Evolutionary conservation across 1,284 basidiomycete genomes (phyloP).

Genomic region (Tilletia caries): DNA sequence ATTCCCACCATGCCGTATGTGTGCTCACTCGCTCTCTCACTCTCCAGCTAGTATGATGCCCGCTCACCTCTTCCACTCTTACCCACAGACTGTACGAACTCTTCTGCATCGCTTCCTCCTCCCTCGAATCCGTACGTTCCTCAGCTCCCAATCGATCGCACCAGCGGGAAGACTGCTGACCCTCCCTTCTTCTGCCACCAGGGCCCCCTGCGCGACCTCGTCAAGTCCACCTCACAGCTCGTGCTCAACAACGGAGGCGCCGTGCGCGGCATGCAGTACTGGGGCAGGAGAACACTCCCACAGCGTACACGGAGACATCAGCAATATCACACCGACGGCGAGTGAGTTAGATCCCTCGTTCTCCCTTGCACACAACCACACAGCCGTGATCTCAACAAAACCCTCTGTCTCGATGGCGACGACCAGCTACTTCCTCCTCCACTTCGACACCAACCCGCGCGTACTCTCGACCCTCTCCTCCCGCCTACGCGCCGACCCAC

Average conservation of each 20-base stretch:
- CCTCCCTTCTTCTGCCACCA: constrained; percentile 49
- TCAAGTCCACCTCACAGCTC: constrained; percentile 69
- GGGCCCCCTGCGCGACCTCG: constrained; percentile 73
- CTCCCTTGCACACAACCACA: background rate
- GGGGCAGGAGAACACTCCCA: constrained; percentile 71
- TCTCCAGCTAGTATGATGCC: background rate
- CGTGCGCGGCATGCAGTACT: constrained; percentile 71
- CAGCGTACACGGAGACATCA: constrained; percentile 72
- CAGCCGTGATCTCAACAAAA: background rate
- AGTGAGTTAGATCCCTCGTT: constrained; percentile 64
- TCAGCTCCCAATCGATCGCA: background rate
- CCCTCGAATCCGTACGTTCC: constrained; percentile 40
- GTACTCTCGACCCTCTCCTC: constrained; percentile 65
- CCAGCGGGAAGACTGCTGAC: background rate
- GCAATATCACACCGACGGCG: constrained; percentile 65
- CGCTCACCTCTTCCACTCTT: background rate
- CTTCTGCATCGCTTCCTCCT: constrained; percentile 48
- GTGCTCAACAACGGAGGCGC: constrained; percentile 75
- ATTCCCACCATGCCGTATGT: constrained; percentile 27
- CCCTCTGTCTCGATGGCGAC: constrained; percentile 10
- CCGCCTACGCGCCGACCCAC: constrained; percentile 71
- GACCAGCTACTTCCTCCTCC: constrained; percentile 78
- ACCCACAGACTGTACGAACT: constrained; percentile 51
- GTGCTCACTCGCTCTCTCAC: background rate
- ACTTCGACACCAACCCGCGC: constrained; percentile 78